A percentile compares a stretch with the other conserved stretches of the same genome.
These are phyloP conservation scores for Coemansia sp. DNA, from an alignment of 192 early-diverging fungal genomes.

Conservation along the genomic window DNA sequence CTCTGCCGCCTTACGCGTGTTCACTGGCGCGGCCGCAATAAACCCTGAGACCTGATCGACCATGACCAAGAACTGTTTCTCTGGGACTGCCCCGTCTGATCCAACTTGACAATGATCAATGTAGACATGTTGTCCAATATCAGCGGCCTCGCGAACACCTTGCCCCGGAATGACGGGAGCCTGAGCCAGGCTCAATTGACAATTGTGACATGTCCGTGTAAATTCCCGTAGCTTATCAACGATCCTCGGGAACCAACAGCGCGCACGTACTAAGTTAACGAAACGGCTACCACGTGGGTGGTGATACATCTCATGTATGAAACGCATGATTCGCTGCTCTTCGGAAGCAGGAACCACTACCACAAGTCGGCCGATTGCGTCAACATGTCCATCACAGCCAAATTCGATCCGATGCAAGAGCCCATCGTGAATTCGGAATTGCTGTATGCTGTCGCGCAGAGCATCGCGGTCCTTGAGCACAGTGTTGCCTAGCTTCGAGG, in stretches of 20 bases:
- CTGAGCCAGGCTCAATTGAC: neutral
- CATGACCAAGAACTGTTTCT: neutral
- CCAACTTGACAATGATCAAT: neutral
- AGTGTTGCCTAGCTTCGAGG: neutral
- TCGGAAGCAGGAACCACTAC: neutral
- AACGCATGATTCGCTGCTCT: neutral
- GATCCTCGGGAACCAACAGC: neutral
- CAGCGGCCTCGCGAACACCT: neutral
- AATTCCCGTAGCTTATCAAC: neutral
- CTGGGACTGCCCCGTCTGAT: neutral
- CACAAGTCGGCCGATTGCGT: neutral
- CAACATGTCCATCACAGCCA: neutral
- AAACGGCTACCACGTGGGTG: neutral
- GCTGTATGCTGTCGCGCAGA: neutral
- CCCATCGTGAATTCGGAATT: neutral
- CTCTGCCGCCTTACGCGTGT: neutral
- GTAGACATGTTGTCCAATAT: neutral
- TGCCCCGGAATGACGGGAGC: neutral
- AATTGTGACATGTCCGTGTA: neutral
- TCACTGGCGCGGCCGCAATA: neutral
- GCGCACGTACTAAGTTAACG: neutral
- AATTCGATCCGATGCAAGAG: neutral
- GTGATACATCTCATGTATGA: neutral
- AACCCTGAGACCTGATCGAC: neutral
- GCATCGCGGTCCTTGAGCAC: neutral